Base-by-base conservation (phyloP, 139 green algal genomes). In the Parachlorella kessleri region DNA sequence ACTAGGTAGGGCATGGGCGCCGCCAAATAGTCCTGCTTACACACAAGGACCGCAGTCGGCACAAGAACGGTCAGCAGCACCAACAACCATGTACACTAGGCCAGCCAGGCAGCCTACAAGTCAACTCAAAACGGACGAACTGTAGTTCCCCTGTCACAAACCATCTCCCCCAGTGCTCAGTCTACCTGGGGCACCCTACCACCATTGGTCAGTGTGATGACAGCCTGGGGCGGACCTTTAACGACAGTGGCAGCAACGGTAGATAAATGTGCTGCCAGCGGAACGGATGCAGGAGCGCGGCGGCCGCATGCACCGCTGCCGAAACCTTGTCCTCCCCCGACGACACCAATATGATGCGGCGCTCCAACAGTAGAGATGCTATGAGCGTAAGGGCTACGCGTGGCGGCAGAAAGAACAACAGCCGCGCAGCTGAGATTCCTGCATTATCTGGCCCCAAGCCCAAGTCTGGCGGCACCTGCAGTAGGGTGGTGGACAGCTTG, bases 1-100 rank as follows among this genome's bases (percentile, higher is more conserved):
- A 94, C 84, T n/a, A 96, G 80, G 77, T 94, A 96, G 30, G 92
- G 92, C 88, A 96, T 95, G 36, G 92, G 92, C 2, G 92, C 92
- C 1, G 84, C 74, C 70, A 96, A 85, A 86, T 95, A 96, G 77
- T 96, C 92, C 79, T 88, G 82, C 69, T 69, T 21, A n/a, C n/a
- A n/a, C n/a, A n/a, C n/a, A n/a, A n/a, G n/a, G n/a, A n/a, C n/a
- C n/a, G n/a, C n/a, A n/a, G n/a, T n/a, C n/a, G n/a, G n/a, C n/a
- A n/a, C n/a, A n/a, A n/a, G n/a, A n/a, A n/a, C n/a, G n/a, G n/a
- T n/a, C n/a, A n/a, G n/a, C n/a, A n/a, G n/a, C n/a, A n/a, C n/a
- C n/a, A n/a, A n/a, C n/a, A n/a, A n/a, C n/a, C n/a, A n/a, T n/a
- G n/a, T n/a, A n/a, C n/a, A n/a, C n/a, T n/a, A n/a, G n/a, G n/a